Conservation (phyloP, 169 alveolate genomes). For the Eimeria sp. region DNA sequence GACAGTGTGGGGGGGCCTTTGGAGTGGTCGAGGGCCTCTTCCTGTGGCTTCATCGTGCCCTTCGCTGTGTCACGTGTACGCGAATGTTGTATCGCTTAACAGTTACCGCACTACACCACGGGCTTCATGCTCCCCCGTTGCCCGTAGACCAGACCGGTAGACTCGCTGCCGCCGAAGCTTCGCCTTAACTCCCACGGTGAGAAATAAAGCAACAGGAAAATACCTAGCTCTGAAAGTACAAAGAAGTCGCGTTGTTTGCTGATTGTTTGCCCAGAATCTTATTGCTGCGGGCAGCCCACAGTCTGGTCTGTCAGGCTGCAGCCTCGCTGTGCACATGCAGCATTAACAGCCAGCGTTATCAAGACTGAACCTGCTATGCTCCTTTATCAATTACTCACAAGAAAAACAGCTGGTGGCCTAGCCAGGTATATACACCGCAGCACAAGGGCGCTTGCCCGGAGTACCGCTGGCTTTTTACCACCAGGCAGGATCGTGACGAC, state of each 20-base stretch:
- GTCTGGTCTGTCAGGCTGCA: slow-evolving; percentile 70
- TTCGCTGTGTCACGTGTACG: neutral
- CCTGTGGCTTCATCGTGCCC: neutral
- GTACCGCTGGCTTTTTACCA: slow-evolving; percentile 5
- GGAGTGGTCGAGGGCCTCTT: neutral
- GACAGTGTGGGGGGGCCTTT: neutral
- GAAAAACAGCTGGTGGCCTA: neutral
- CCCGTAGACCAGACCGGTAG: neutral
- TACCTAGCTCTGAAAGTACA: slow-evolving; percentile 26
- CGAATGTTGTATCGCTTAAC: slow-evolving; percentile 3
- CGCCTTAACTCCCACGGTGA: neutral
- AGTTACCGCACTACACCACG: slow-evolving; percentile 2
- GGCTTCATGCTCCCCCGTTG: slow-evolving; percentile 5
- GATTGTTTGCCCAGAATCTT: neutral
- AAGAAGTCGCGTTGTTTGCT: neutral
- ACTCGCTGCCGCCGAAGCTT: neutral
- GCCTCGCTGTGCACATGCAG: slow-evolving; percentile 48
- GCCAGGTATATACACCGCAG: neutral
- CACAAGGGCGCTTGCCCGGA: neutral
- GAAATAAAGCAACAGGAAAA: neutral
- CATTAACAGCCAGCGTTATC: slow-evolving; percentile 11
- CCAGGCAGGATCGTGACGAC: slow-evolving; percentile 5
- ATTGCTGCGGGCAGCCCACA: neutral
- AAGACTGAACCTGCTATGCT: neutral
- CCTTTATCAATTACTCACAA: neutral